A percentile compares a stretch with the other conserved stretches of the same genome.
These are phyloP conservation scores for Manihot esculenta DNA, from an alignment of 441 rosid species.

Conservation along the genomic window DNA sequence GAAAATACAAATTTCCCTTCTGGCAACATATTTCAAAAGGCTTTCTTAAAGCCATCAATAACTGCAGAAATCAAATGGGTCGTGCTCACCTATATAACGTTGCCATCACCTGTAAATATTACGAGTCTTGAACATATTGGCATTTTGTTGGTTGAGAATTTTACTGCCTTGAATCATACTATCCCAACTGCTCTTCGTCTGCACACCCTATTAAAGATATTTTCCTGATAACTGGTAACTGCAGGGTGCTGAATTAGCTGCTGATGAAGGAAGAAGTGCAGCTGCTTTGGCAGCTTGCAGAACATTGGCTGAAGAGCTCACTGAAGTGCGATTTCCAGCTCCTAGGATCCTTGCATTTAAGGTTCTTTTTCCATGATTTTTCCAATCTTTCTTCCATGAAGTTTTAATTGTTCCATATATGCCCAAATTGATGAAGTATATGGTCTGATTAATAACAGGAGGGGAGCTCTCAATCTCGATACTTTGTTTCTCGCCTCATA, in stretches of 20 bases:
- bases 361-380: constrained; percentile 41
- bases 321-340: constrained; percentile 91
- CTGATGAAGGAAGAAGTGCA: constrained; percentile 81
- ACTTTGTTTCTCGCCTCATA: constrained; percentile 83
- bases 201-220: not conserved
- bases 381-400: not conserved
- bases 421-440: constrained; percentile 8
- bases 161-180: not conserved
- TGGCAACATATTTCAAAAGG: not conserved
- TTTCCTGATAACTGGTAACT: constrained; percentile 16
- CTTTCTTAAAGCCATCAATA: too few species aligned
- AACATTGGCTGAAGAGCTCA: constrained; percentile 93
- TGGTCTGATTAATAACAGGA: constrained; percentile 52
- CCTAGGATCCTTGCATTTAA: constrained; percentile 93
- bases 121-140: too few species aligned
- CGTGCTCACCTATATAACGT: not conserved
- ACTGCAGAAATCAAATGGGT: not conserved
- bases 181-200: not conserved
- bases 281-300: constrained; percentile 92
- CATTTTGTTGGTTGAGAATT: not conserved
- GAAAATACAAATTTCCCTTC: not conserved
- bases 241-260: constrained; percentile 92
- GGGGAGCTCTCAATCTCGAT: constrained; percentile 93
- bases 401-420: constrained; percentile 3
- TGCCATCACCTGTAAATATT: not conserved